phyloP scores from a whole-genome alignment of 1,284 basidiomycete species.

The Amylostereum areolatum region DNA sequence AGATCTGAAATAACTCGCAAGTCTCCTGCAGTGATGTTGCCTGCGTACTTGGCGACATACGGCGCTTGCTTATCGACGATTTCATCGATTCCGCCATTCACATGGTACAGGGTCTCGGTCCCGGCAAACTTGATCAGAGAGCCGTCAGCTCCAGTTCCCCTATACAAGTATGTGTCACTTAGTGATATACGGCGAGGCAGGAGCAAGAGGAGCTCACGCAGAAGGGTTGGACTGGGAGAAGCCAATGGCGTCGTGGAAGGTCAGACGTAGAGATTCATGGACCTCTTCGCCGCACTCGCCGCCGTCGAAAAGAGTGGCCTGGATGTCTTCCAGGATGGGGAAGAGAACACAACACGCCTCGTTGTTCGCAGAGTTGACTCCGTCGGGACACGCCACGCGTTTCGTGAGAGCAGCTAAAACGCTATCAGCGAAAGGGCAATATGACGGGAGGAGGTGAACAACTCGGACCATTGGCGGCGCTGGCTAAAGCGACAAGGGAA shows the following conservation, averaged over 20 bases:
- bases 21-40: constrained; percentile 20
- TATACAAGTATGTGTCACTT: neutral
- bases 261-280: constrained; percentile 35
- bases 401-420: constrained; percentile 15
- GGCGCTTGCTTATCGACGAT: constrained; percentile 16
- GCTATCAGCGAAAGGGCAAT: neutral
- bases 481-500: constrained; percentile 17
- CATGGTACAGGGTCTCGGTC: constrained; percentile 18
- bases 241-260: constrained; percentile 41
- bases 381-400: constrained; percentile 18
- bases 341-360: constrained; percentile 35
- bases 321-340: constrained; percentile 31
- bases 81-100: constrained; percentile 19
- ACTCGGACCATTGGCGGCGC: constrained; percentile 10
- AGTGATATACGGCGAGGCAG: neutral
- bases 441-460: neutral
- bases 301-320: constrained; percentile 33
- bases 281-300: constrained; percentile 37
- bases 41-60: constrained; percentile 10
- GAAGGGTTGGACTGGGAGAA: constrained; percentile 21
- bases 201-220: constrained; percentile 5
- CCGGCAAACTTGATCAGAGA: constrained; percentile 19
- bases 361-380: constrained; percentile 24
- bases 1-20: constrained; percentile 14
- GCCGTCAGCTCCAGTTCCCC: constrained; percentile 24